Conservation (phyloP, 257 asterid species). For the Ligustrum vulgare region DNA sequence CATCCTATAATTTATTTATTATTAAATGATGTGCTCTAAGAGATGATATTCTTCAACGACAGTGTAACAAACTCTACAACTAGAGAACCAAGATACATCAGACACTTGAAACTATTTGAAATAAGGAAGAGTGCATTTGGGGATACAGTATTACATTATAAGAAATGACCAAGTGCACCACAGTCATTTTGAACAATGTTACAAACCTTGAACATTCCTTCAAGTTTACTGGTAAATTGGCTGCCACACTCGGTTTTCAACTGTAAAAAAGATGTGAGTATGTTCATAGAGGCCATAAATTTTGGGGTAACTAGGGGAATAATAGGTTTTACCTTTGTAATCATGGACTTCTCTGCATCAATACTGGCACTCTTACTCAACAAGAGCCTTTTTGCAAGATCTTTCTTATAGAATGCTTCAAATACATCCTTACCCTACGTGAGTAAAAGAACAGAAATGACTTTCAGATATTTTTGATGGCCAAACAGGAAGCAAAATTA, state of each 20-base stretch:
- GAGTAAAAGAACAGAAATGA: neutral
- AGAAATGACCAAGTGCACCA: constrained; percentile 8
- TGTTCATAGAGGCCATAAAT: constrained; percentile 8
- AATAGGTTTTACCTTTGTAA: constrained; percentile 43
- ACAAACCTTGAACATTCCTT: constrained; percentile 95
- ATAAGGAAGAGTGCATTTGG: neutral
- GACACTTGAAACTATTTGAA: neutral
- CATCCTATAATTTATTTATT: neutral
- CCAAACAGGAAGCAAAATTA: neutral
- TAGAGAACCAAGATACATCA: constrained; percentile 1
- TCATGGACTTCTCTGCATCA: constrained; percentile 98
- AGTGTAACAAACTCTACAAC: neutral
- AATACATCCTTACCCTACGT: constrained; percentile 63
- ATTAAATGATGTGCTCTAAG: neutral
- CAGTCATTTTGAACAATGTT: constrained; percentile 13
- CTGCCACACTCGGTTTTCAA: constrained; percentile 98
- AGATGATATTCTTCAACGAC: constrained; percentile 10
- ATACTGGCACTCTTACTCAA: constrained; percentile 95
- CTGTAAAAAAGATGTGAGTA: constrained; percentile 49
- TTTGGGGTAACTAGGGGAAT: constrained; percentile 22
- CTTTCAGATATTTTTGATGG: neutral
- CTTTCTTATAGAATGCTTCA: constrained; percentile 69
- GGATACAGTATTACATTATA: neutral
- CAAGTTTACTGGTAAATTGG: constrained; percentile 96
- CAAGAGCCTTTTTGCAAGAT: constrained; percentile 86